Percentiles rank a stretch among this genome's conserved stretches.
Conservation (phyloP, 495 filamentous ascomycete species). For the Penicillium diatomitis region DNA sequence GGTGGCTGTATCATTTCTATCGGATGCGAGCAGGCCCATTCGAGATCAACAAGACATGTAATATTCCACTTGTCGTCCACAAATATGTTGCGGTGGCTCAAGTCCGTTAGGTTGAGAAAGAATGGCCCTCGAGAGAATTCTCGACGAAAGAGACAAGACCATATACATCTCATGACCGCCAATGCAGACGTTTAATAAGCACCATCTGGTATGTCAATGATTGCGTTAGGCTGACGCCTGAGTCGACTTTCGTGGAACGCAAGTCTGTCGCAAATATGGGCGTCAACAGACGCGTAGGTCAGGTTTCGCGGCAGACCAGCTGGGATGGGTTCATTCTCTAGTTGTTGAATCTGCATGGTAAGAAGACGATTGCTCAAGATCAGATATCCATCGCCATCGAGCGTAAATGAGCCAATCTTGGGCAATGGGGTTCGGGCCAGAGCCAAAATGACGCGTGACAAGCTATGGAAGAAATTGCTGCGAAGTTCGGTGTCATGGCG, state of each 20-base stretch:
- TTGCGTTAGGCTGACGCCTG: constrained; percentile 18
- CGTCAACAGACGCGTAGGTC: constrained; percentile 23
- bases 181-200: constrained; percentile 17
- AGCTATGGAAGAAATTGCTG: constrained; percentile 20
- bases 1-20: constrained; percentile 18
- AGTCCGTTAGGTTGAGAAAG: constrained; percentile 14
- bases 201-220: constrained; percentile 12
- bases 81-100: constrained; percentile 23
- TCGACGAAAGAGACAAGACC: neutral
- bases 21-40: constrained; percentile 22
- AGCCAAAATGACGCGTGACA: constrained; percentile 20
- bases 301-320: constrained; percentile 19
- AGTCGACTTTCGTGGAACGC: constrained; percentile 17
- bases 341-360: constrained; percentile 15
- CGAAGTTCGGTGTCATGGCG: constrained; percentile 9
- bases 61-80: constrained; percentile 17
- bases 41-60: constrained; percentile 18
- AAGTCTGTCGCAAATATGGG: constrained; percentile 21
- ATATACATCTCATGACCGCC: neutral
- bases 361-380: constrained; percentile 20
- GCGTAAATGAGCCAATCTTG: constrained; percentile 19
- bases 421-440: constrained; percentile 16
- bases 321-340: constrained; percentile 31
- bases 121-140: constrained; percentile 2
- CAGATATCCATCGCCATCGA: constrained; percentile 14